phyloP scores from a whole-genome alignment of 495 filamentous ascomycete genomes.

The Aspergillus conjunctus region DNA sequence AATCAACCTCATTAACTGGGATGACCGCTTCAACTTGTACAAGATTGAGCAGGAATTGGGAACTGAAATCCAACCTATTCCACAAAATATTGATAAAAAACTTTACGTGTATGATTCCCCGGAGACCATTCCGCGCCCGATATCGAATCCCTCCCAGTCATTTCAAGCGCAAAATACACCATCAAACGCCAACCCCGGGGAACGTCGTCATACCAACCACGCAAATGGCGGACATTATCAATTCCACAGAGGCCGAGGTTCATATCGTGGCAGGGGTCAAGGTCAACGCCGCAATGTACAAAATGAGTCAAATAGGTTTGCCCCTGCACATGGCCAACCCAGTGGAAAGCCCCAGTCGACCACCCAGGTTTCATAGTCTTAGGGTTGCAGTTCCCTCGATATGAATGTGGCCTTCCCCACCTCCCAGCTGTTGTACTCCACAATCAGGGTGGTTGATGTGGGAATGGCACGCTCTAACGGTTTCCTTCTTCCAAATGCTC shows the following conservation, averaged over 20 bases:
- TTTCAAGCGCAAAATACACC: constrained; percentile 26
- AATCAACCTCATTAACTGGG: constrained; percentile 99
- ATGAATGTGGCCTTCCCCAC: not conserved
- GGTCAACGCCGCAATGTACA: constrained; percentile 45
- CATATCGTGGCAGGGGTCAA: constrained; percentile 50
- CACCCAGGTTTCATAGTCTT: constrained; percentile 32
- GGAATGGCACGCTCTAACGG: not conserved
- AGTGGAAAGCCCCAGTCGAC: constrained; percentile 39
- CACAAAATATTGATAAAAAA: constrained; percentile 91
- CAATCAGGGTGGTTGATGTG: not conserved
- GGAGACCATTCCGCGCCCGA: constrained; percentile 86
- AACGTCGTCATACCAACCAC: constrained; percentile 45
- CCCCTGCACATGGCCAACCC: constrained; percentile 31
- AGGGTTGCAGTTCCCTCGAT: not conserved
- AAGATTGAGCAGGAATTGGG: constrained; percentile 97
- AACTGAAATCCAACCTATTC: constrained; percentile 96
- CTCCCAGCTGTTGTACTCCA: not conserved
- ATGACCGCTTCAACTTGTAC: constrained; percentile 98
- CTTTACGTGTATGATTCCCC: constrained; percentile 98
- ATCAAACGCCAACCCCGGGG: constrained; percentile 30
- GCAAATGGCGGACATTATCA: constrained; percentile 43
- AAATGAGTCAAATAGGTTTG: constrained; percentile 37
- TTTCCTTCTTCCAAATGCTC: not conserved
- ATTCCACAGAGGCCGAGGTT: constrained; percentile 39
- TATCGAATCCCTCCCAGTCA: constrained; percentile 48